phyloP scores from a whole-genome alignment of 768 basidiomycete genomes.

The Suillus subluteus region DNA sequence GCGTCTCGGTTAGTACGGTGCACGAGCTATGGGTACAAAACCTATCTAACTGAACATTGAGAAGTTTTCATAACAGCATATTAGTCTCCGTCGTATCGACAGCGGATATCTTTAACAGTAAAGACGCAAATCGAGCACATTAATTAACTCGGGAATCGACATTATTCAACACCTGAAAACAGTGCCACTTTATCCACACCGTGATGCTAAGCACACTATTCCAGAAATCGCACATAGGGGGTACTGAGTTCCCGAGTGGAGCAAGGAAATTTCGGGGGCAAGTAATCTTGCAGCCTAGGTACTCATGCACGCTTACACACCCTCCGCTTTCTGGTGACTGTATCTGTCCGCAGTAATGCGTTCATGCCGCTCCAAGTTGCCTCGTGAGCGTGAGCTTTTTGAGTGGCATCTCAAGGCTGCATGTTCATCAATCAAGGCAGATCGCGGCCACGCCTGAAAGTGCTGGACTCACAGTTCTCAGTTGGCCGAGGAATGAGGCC shows the following conservation, averaged over 20 bases:
- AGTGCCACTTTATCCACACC: constrained; percentile 1
- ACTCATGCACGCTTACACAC: too few species aligned
- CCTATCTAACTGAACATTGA: not conserved
- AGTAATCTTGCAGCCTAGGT: not conserved
- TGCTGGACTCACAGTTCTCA: not conserved
- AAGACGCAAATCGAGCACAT: not conserved
- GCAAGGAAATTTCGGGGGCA: not conserved
- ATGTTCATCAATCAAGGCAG: not conserved
- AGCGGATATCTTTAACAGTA: not conserved
- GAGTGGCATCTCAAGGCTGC: not conserved
- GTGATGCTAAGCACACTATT: not conserved
- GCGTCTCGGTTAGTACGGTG: not conserved
- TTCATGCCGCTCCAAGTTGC: not conserved
- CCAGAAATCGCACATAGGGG: not conserved
- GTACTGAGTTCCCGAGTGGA: not conserved
- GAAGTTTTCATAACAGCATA: not conserved
- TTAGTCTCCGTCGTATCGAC: not conserved
- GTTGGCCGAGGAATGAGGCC: not conserved
- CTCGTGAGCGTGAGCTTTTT: not conserved
- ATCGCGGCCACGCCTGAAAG: not conserved
- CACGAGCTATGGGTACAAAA: not conserved
- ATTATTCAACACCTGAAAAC: not conserved
- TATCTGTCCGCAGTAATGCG: not conserved
- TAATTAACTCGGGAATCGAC: not conserved
- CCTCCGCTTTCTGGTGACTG: not conserved